Conservation (phyloP, 495 filamentous ascomycete species). For the Pyrenopolyporus hunteri region DNA sequence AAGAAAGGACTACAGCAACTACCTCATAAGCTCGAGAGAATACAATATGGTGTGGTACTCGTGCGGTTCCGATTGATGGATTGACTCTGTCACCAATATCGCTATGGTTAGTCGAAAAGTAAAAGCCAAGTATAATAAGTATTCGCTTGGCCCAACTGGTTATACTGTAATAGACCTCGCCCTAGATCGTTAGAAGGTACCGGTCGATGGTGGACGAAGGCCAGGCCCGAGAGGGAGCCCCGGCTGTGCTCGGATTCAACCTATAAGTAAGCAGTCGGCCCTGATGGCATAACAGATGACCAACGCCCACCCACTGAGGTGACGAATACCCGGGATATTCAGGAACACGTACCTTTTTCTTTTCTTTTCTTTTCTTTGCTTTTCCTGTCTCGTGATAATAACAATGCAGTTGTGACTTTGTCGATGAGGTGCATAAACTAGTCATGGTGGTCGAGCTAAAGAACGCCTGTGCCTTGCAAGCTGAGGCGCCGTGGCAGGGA, state of each 20-base stretch:
- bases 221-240: no score
- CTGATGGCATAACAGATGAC: slow-evolving; percentile 20
- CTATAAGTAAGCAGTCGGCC: slow-evolving; percentile 29
- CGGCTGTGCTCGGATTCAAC: slow-evolving; percentile 18
- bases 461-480: slow-evolving; percentile 10
- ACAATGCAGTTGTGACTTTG: background rate
- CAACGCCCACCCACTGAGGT: slow-evolving; percentile 16
- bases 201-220: no score
- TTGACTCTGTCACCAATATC: slow-evolving; percentile 22
- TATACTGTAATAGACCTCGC: no score
- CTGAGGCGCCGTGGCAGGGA: slow-evolving; percentile 15
- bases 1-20: background rate
- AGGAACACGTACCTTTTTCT: slow-evolving; percentile 2
- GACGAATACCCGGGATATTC: slow-evolving; percentile 25
- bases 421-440: slow-evolving; percentile 23
- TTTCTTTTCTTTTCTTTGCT: no score
- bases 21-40: slow-evolving; percentile 7
- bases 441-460: slow-evolving; percentile 9
- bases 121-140: background rate
- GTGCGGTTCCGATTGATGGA: slow-evolving; percentile 14
- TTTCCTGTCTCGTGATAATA: background rate
- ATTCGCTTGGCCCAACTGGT: no score
- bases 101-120: background rate
- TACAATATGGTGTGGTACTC: background rate
- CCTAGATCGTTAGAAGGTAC: no score